These are phyloP conservation scores for Posidonia australis DNA, from an alignment of 106 monocot genomes.

Conservation along the genomic window DNA sequence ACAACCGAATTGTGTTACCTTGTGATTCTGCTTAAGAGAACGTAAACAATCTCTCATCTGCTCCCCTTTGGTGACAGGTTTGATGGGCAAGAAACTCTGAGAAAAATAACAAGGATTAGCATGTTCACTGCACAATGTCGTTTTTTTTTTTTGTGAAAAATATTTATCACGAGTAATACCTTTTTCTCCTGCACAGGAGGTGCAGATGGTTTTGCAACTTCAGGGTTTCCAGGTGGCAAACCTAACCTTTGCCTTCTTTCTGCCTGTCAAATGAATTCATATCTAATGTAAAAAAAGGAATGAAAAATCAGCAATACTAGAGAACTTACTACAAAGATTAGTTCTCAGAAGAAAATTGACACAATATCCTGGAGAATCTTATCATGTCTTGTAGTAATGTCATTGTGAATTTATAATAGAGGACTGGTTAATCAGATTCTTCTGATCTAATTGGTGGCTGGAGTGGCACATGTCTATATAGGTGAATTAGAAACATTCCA, in stretches of 20 bases:
- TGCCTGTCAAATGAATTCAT: slow-evolving; percentile 33
- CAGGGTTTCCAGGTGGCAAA: slow-evolving; percentile 76
- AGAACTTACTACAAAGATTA: not conserved
- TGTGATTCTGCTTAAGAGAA: slow-evolving; percentile 74
- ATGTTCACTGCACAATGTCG: not conserved
- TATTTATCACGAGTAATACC: slow-evolving; percentile 16
- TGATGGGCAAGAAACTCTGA: slow-evolving; percentile 67
- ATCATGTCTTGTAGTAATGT: too few relatives aligned
- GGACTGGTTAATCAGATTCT: too few relatives aligned
- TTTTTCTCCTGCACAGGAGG: slow-evolving; percentile 56
- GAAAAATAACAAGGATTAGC: not conserved
- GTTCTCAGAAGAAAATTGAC: not conserved
- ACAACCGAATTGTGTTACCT: slow-evolving; percentile 24
- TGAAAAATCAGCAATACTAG: not conserved
- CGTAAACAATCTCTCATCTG: slow-evolving; percentile 87
- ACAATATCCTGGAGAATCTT: too few relatives aligned
- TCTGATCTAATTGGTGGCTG: too few relatives aligned
- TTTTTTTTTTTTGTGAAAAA: not conserved
- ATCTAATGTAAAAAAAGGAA: not conserved
- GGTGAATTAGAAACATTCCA: too few relatives aligned
- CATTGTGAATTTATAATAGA: too few relatives aligned
- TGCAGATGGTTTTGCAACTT: slow-evolving; percentile 36
- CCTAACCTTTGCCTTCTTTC: slow-evolving; percentile 91
- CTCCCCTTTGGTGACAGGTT: slow-evolving; percentile 75
- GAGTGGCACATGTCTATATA: too few relatives aligned